Conservation (phyloP, 345 rosid genomes). For the Citrus hindsii region DNA sequence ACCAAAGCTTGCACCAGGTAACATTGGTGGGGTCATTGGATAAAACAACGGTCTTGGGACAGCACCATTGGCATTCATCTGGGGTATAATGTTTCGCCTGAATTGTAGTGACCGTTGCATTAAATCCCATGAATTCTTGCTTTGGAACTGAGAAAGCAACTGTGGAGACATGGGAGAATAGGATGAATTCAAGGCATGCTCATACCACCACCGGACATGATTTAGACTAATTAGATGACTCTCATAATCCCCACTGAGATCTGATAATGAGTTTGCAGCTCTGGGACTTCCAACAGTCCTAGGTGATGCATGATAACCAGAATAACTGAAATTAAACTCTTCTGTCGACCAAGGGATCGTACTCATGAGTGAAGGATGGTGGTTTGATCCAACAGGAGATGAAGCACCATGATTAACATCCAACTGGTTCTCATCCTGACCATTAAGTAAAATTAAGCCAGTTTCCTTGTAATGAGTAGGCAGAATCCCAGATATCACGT, state of each 20-base stretch:
- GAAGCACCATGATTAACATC: slow-evolving; percentile 28
- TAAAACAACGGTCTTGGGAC: slow-evolving; percentile 42
- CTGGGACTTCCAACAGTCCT: slow-evolving; percentile 27
- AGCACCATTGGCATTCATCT: slow-evolving; percentile 45
- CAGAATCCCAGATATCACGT: slow-evolving; percentile 9
- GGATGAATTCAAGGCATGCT: slow-evolving; percentile 35
- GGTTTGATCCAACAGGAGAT: slow-evolving; percentile 34
- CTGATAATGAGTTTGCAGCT: slow-evolving; percentile 38
- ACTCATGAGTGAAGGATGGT: slow-evolving; percentile 24
- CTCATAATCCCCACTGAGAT: slow-evolving; percentile 63
- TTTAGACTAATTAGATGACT: slow-evolving; percentile 43
- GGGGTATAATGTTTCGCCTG: slow-evolving; percentile 34
- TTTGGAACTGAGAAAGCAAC: slow-evolving; percentile 40
- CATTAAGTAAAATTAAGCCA: slow-evolving; percentile 5
- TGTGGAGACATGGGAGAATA: slow-evolving; percentile 40
- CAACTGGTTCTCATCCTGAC: slow-evolving; percentile 28
- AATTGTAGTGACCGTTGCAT: slow-evolving; percentile 41
- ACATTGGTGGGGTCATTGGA: slow-evolving; percentile 42
- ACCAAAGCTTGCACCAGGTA: slow-evolving; percentile 46
- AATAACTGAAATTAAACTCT: slow-evolving; percentile 35
- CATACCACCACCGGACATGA: slow-evolving; percentile 44
- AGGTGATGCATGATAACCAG: slow-evolving; percentile 24
- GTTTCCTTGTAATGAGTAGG: slow-evolving; percentile 19
- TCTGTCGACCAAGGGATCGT: slow-evolving; percentile 40
- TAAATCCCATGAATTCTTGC: slow-evolving; percentile 61